These are phyloP conservation scores for Alternaria triticimaculans DNA, from an alignment of 2,329 filamentous ascomycete species.

Conservation along the genomic window DNA sequence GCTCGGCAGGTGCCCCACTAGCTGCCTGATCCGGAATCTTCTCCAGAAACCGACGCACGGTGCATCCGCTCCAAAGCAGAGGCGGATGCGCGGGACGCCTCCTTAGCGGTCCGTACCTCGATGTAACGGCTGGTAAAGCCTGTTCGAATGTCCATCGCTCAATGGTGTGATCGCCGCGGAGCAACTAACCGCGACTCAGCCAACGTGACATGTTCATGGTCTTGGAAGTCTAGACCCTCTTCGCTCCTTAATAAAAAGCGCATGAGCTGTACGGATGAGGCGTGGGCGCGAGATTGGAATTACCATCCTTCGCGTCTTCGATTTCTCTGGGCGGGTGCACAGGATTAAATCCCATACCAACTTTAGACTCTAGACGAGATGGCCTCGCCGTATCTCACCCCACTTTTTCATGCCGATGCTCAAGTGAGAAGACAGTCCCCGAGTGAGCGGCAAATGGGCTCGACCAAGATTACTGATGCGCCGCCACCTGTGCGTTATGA, in stretches of 20 bases:
- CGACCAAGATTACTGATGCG: slow-evolving; percentile 2
- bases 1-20: slow-evolving; percentile 4
- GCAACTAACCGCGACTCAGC: neutral
- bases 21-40: slow-evolving; percentile 1
- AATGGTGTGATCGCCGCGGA: neutral
- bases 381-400: neutral
- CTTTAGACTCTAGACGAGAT: neutral
- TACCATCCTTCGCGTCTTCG: slow-evolving; percentile 6
- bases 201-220: neutral
- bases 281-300: neutral
- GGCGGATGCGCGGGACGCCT: neutral
- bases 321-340: neutral
- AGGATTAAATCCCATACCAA: neutral
- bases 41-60: neutral
- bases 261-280: neutral
- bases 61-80: neutral
- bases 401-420: neutral
- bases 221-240: neutral
- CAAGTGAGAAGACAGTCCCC: neutral
- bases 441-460: slow-evolving; percentile 3
- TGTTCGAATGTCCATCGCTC: neutral
- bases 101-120: slow-evolving; percentile 6
- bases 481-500: slow-evolving; percentile 6
- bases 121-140: neutral
- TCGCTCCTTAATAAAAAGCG: neutral